A percentile compares a stretch with the other conserved stretches of the same genome.
Evolutionary conservation across 2,329 filamentous ascomycete genomes (phyloP).

Genomic region (Pyricularia pennisetigena): DNA sequence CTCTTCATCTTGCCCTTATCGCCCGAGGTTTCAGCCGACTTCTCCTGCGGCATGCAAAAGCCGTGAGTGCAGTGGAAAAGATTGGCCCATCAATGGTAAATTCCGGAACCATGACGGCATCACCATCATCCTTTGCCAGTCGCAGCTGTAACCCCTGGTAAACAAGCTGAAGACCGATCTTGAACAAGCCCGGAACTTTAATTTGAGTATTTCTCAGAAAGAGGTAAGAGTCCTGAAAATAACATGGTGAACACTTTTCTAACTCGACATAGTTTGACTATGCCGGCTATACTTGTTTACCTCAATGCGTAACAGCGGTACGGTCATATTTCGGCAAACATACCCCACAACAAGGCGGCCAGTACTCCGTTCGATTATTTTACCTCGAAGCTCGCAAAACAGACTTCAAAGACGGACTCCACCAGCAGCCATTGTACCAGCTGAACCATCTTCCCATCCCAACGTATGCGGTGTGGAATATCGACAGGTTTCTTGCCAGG

Average conservation of each 20-base stretch:
- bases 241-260: not conserved
- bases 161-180: too few species aligned
- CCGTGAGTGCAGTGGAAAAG: constrained; percentile 44
- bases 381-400: not conserved
- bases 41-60: constrained; percentile 84
- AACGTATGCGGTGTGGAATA: not conserved
- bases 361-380: not conserved
- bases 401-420: not conserved
- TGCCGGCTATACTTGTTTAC: not conserved
- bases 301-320: not conserved
- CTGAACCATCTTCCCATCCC: not conserved
- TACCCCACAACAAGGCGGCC: not conserved
- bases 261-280: not conserved
- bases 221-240: not conserved
- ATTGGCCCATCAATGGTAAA: too few species aligned
- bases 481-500: constrained; percentile 14
- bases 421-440: not conserved
- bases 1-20: constrained; percentile 74
- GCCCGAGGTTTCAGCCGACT: constrained; percentile 58
- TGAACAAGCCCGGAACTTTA: too few species aligned
- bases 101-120: too few species aligned
- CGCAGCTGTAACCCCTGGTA: too few species aligned
- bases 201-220: not conserved
- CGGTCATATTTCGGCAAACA: not conserved
- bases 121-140: too few species aligned